Conservation (phyloP, 2,329 filamentous ascomycete genomes). For the Salinomyces thailandicus region DNA sequence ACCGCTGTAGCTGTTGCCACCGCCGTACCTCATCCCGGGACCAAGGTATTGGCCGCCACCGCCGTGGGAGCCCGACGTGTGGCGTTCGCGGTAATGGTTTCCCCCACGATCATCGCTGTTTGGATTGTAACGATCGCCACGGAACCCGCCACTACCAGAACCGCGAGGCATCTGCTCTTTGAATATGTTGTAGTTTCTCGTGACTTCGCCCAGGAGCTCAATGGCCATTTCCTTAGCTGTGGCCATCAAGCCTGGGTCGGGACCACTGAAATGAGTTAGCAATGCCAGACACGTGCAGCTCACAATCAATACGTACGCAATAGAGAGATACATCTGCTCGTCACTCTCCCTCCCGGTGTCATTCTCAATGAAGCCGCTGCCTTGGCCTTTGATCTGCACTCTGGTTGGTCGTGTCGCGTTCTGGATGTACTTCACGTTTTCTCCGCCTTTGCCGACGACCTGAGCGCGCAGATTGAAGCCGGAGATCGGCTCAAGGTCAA, state of each 20-base stretch:
- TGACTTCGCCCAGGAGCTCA: slow-evolving; percentile 77
- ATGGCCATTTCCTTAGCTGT: slow-evolving; percentile 83
- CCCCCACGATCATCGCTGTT: slow-evolving; percentile 1
- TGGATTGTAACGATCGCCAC: slow-evolving; percentile 25
- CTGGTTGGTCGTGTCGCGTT: slow-evolving; percentile 78
- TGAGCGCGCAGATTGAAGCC: slow-evolving; percentile 95
- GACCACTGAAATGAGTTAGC: slow-evolving; percentile 49
- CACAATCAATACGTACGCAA: slow-evolving; percentile 58
- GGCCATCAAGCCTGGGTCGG: slow-evolving; percentile 76
- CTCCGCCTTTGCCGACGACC: slow-evolving; percentile 86
- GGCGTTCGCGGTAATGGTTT: slow-evolving; percentile 22
- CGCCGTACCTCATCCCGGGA: too few species aligned
- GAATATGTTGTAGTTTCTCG: slow-evolving; percentile 78
- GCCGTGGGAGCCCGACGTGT: slow-evolving; percentile 24
- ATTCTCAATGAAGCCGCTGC: slow-evolving; percentile 86
- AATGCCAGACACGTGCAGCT: neutral
- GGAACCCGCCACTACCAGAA: slow-evolving; percentile 26
- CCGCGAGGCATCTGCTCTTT: slow-evolving; percentile 55
- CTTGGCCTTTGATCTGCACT: slow-evolving; percentile 95
- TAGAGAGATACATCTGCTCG: slow-evolving; percentile 92
- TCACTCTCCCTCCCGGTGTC: slow-evolving; percentile 85
- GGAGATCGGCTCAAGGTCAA: slow-evolving; percentile 78
- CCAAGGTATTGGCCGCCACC: slow-evolving; percentile 27
- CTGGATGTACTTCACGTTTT: slow-evolving; percentile 97
- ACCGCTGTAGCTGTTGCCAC: slow-evolving; percentile 19